Evolutionary conservation across 129 eudicot species (phyloP).

Genomic region (Heracleum sosnowskyi): DNA sequence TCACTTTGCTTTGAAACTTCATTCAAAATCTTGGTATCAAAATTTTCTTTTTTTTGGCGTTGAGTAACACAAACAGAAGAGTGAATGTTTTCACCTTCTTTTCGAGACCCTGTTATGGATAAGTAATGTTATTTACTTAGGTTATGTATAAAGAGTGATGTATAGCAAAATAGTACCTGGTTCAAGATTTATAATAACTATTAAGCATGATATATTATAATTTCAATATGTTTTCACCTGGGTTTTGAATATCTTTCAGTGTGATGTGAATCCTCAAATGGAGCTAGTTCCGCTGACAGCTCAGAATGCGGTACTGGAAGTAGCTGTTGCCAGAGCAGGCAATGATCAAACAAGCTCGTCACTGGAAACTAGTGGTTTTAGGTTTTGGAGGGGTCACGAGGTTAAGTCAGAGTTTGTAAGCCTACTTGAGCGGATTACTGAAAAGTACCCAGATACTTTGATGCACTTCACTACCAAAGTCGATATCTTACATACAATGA

Average conservation of each 20-base stretch:
- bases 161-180: neutral
- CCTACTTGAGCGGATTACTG: constrained; percentile 1
- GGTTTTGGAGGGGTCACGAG: neutral
- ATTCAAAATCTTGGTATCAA: neutral
- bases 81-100: neutral
- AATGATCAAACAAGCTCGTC: neutral
- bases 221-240: neutral
- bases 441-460: constrained; percentile 1
- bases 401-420: neutral
- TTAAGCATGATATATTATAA: neutral
- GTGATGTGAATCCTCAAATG: neutral
- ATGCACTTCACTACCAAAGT: neutral
- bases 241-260: neutral
- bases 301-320: neutral
- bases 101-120: neutral
- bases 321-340: neutral
- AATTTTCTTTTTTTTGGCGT: neutral
- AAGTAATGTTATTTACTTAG: neutral
- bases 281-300: neutral
- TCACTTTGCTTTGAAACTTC: neutral
- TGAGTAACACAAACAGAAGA: neutral
- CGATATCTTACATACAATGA: neutral
- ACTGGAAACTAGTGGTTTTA: neutral
- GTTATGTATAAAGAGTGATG: neutral
- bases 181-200: neutral